Percentiles rank a stretch among this genome's conserved stretches.
Evolutionary conservation across 768 basidiomycete genomes (phyloP).

Genomic region (Trametes coccinea): DNA sequence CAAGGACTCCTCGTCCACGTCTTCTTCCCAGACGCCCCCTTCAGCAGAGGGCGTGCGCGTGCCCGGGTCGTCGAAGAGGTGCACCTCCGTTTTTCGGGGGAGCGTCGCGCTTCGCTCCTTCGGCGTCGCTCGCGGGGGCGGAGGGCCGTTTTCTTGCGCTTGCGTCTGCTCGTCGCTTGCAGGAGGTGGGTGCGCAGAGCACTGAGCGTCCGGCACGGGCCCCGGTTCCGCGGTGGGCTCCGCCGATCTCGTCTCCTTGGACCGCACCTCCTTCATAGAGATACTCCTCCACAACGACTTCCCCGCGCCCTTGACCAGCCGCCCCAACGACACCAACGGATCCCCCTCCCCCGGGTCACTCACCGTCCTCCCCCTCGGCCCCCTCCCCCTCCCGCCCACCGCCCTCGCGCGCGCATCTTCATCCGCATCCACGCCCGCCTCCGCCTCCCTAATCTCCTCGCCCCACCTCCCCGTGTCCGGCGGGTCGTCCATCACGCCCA

Average conservation of each 20-base stretch:
- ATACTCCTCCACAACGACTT: conserved; percentile 28
- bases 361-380: conserved; percentile 1
- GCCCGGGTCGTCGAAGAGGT: conserved; percentile 9
- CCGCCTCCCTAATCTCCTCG: conserved; percentile 15
- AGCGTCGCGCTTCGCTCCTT: conserved; percentile 1
- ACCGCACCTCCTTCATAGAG: conserved; percentile 22
- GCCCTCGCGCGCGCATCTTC: conserved; percentile 8
- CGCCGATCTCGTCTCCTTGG: not conserved
- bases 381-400: not conserved
- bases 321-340: conserved; percentile 28
- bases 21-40: conserved; percentile 23
- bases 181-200: not conserved
- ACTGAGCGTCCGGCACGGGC: not conserved
- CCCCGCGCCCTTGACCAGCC: conserved; percentile 29
- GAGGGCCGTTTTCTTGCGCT: not conserved
- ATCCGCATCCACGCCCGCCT: conserved; percentile 17
- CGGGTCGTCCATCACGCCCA: not conserved
- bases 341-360: conserved; percentile 26
- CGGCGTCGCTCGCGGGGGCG: not conserved
- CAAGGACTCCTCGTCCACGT: conserved; percentile 14
- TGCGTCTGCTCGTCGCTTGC: not conserved
- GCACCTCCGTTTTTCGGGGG: conserved; percentile 14
- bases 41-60: not conserved
- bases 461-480: not conserved
- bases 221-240: not conserved